Evolutionary conservation across 257 asterid species (phyloP), one percentile per base, ranked within the genome.

Genomic region (Solanum bulbocastanum): DNA sequence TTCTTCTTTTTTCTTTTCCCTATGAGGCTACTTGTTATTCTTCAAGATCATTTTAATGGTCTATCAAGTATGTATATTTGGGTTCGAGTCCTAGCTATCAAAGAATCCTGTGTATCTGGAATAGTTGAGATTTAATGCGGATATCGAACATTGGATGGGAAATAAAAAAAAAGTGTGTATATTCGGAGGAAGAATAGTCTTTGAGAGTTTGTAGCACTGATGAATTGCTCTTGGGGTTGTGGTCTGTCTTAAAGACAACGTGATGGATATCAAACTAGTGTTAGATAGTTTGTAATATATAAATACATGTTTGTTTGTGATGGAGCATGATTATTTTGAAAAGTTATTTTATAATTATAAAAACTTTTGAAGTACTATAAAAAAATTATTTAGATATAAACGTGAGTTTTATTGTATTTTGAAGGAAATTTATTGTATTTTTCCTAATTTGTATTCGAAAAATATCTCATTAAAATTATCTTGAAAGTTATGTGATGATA

Each of bases 91-190:
- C 1, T 18, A 52, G n/a, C n/a, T 56, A 56, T 6, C 4, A 0
- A 52, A 49, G 16, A 6, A 56, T 56, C 1, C 4, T 6, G 2
- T 16, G n/a, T 16, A 6, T 52, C 0, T 0, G n/a, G 1, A 52
- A 52, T 2, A 52, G n/a, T 18, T 0, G 4, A 0, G 10, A 6
- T 16, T 52, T 6, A 16, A 18, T 6, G 62, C 0, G 1, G 3
- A 2, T 52, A 52, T 52, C 2, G n/a, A 52, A 52, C 10, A 6
- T 4, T 0, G 0, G 10, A 52, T 52, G 8, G 22, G 7, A 49
- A 49, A 46, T 46, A 4, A 3, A 42, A 42, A 42, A 56, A 4
- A 56, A 7, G n/a, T 56, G 0, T 49, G 60, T 18, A 52, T 52
- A 52, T 18, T 56, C 65, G 4, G 10, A 56, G 65, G 4, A 58